These are phyloP conservation scores for Trichocladium uniseriatum DNA, from an alignment of 495 filamentous ascomycete species.

Conservation along the genomic window DNA sequence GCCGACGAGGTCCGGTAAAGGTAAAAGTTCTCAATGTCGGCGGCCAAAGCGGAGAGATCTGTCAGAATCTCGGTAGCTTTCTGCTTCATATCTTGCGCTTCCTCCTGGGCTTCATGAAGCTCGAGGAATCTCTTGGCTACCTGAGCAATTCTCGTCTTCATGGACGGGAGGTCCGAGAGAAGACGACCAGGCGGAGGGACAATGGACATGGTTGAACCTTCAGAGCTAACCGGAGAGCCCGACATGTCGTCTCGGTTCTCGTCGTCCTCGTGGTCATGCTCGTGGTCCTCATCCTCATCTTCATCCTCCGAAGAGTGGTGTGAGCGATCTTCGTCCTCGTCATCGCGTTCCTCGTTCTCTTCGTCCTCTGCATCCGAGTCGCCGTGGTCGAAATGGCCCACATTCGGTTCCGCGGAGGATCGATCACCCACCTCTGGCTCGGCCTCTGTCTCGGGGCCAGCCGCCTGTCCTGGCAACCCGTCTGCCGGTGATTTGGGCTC, in stretches of 20 bases:
- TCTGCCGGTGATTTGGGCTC: constrained; percentile 13
- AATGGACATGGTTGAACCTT: constrained; percentile 48
- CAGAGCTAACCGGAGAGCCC: constrained; percentile 57
- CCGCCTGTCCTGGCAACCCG: neutral
- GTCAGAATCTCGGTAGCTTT: constrained; percentile 68
- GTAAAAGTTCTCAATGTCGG: constrained; percentile 62
- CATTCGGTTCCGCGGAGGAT: constrained; percentile 2
- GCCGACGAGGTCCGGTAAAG: constrained; percentile 37
- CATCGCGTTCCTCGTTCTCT: constrained; percentile 22
- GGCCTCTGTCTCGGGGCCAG: constrained; percentile 25
- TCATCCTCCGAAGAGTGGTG: constrained; percentile 13
- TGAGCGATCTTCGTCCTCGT: constrained; percentile 24
- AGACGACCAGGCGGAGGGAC: constrained; percentile 39
- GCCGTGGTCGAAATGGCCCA: constrained; percentile 15
- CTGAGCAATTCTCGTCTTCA: constrained; percentile 64
- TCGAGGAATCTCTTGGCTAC: constrained; percentile 76
- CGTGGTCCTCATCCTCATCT: constrained; percentile 33
- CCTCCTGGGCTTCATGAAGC: constrained; percentile 66
- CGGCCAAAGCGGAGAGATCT: constrained; percentile 60
- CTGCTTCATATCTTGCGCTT: constrained; percentile 57
- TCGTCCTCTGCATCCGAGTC: constrained; percentile 25
- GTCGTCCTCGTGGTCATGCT: constrained; percentile 42
- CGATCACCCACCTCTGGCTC: constrained; percentile 6
- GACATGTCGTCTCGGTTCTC: constrained; percentile 55
- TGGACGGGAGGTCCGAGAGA: constrained; percentile 45